Evolutionary conservation across 148 eudicot genomes (phyloP), one percentile per base, ranked within the genome.

Genomic region (Rhododendron ovatum): DNA sequence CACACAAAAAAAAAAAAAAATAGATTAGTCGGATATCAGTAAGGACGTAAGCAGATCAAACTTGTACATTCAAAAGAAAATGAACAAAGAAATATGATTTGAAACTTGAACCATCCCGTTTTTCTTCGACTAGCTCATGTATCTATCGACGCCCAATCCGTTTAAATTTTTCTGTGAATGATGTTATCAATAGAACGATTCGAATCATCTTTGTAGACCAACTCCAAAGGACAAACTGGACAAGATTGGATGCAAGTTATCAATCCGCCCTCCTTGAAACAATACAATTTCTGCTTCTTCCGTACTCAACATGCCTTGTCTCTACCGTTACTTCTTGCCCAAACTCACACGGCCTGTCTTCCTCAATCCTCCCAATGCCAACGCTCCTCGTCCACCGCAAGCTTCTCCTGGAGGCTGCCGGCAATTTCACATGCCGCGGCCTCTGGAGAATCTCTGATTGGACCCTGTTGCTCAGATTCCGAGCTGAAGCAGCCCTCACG

Each of bases 341-440:
- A 81, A 89, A 89, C 26, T 82, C 87, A 83, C 89, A 89, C 26
- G 89, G 82, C 79, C 26, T 39, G 17, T 89, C 89, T 50, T 89
- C 91, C 83, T 89, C 88, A 73, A 87, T 89, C 67, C 89, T 87
- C 69, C 91, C 89, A 5, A 89, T 78, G 45, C 88, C 88, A 14
- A 84, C 65, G 50, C 89, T 80, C n/a, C 75, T 82, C 65, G 86
- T 87, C 80, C 84, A 65, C 37, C 82, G 48, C 73, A 45, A 69
- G 18, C 69, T 15, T 33, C 80, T 22, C 78, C 30, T 63, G 13
- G 11, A 1, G 4, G 28, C 84, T 1, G 26, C 15, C 28, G 15
- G 50, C 2, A 20, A 61, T 14, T 67, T 83, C 24, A 33, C 14
- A 14, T 0, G 18, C 7, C 41, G 24, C 0, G 22, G 13, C 37